Base-by-base conservation (phyloP, 2,329 filamentous ascomycete genomes). In the Lasiodiplodia theobromae region DNA sequence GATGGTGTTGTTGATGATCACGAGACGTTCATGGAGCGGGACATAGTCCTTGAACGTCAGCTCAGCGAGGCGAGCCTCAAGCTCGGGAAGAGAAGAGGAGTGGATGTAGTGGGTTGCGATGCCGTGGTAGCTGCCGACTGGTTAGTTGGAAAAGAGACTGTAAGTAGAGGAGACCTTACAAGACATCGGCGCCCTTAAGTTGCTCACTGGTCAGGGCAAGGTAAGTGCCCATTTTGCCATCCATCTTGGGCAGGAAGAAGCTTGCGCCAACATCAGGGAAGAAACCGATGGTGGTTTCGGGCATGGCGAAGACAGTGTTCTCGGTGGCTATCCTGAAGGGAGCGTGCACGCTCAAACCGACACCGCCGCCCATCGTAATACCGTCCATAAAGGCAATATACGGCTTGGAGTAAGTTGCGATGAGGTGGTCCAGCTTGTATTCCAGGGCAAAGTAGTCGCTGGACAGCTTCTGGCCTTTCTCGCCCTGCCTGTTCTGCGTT, bases 181-280 rank as follows among this genome's bases (percentile, higher is more conserved):
- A 94, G 65, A 91, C 91, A 78, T 98, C 92, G 14, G 90, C 91
- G 53, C 96, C 96, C 70, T 86, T 89, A 71, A 99, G 83, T 71
- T 89, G 88, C 77, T 95, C 91, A 77, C 94, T 96, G 8, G 96
- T 99, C 71, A 99, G 85, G 23, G 94, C 96, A 53, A 99, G 89
- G 81, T 98, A 99, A 23, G 92, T 97, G 68, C 96, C 96, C 68
- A 97, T 82, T 69, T 89, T 85, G 62, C 96, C 96, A 74, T 96
- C 89, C 85, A 99, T 89, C 71, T 94, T 88, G 18, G 96, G 93
- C 66, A 99, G 85, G 86, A 98, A 98, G 85, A 98, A 99, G 12
- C 93, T 96, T 38, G 91, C 96, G 70, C 96, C 96, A 60, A 99
- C 96, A 76, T 99, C 96, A 7, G 96, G 96, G 86, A 99, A 99